Evolutionary conservation across 352 stramenopile genomes (phyloP), one percentile per base, ranked within the genome.

Genomic region (Blastocystis sp.): DNA sequence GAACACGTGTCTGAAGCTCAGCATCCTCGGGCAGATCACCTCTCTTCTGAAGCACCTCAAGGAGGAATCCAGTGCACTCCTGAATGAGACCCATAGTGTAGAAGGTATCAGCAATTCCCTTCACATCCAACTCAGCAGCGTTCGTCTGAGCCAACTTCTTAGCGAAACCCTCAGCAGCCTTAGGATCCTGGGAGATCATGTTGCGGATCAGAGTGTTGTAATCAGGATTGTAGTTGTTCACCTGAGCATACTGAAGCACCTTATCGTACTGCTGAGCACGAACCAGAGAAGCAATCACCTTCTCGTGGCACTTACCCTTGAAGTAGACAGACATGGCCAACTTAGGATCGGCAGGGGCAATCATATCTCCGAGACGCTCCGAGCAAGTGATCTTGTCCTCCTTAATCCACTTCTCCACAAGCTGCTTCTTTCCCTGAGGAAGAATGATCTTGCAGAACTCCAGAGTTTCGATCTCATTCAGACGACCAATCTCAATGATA

Each of bases 201-300:
- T 98, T 97, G 91, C 98, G 97, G 16, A 99, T 92, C 95, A 99
- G 98, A 85, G 94, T 95, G 21, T 94, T 96, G 91, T 98, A 99
- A 91, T 99, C 96, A 91, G 97, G 98, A 51, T 93, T 93, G 91
- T 98, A 99, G 89, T 97, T 97, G 59, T 97, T 97, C 90, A 96
- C 91, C 29, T 94, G 91, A 42, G 93, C 92, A 87, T 95, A 95
- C 24, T 95, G 93, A 43, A 98, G 94, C 89, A 99, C 98, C 92
- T 99, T 99, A 88, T 98, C 96, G 88, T 98, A 99, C 90, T 99
- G 96, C 65, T 96, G 96, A 46, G 94, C 92, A 91, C 98, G 95
- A 14, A 98, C 94, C 90, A 99, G 98, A 91, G 95, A 98, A 88
- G 98, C 97, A 88, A 99, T 98, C 43, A 98, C 97, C 92, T 99